Base-by-base conservation (phyloP, 805 yeast species). In the Kluyveromyces nonfermentans region DNA sequence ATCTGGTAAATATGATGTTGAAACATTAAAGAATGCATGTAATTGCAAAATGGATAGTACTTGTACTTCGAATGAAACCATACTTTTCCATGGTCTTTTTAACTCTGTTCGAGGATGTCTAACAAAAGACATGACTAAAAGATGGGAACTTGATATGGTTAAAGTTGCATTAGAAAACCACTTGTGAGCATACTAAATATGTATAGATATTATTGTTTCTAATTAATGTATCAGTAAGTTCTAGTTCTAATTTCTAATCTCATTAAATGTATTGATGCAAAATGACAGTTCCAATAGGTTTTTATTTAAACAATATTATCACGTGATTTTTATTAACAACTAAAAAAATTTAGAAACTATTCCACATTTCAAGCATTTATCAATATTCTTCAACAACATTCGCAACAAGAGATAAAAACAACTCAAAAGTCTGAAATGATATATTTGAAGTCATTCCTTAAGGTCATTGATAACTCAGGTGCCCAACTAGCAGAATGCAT, bases 401-500 rank as follows among this genome's bases (percentile, higher is more conserved):
- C 30, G 7, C 30, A 3, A 3, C 9, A 6, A 25, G 7, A 6
- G 7, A 10, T 14, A 25, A 25, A 14, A 25, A 6, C 30, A 25
- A 25, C 7, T 10, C 12, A 25, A 25, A 4, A 25, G 7, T 33
- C 16, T 25, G 63, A 37, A 25, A 90, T 90, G 98, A 78, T 90
- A 43, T 87, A 86, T 67, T 76, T 90, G 57, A 90, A 90, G 70
- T 73, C 96, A 14, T 71, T 93, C 64, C 68, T 88, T 43, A 89
- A 84, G 63, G 96, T 89, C 51, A 85, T 90, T 49, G 98, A 90
- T 67, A 90, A 90, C 73, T 83, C 96, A 18, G 95, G 97, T 22
- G 98, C 97, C 3, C 85, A 84, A 63, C 67, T 88, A 48, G 97
- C 84, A 14, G 97, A 93, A 66, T 93, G 97, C 64, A 88, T 93